Evolutionary conservation across 1,284 basidiomycete genomes (phyloP).

Genomic region (Mycosarcoma mackinlayi): DNA sequence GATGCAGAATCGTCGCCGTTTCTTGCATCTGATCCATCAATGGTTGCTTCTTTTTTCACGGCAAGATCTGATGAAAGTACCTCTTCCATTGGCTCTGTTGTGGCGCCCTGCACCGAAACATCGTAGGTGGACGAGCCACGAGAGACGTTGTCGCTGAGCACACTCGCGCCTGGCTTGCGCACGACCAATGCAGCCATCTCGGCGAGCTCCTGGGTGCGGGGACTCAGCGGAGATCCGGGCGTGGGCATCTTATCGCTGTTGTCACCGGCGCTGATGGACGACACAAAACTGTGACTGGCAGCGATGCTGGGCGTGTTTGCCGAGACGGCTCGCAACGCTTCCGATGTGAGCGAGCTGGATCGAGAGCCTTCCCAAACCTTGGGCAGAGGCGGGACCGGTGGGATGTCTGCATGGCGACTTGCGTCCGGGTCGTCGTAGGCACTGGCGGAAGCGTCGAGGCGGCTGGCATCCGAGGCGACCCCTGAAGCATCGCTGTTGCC

Average conservation of each 20-base stretch:
- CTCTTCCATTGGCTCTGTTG: constrained; percentile 31
- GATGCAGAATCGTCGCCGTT: neutral
- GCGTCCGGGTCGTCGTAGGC: constrained; percentile 28
- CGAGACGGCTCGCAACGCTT: constrained; percentile 27
- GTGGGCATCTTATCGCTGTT: constrained; percentile 32
- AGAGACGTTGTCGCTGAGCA: constrained; percentile 24
- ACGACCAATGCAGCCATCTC: constrained; percentile 41
- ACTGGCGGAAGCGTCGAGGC: constrained; percentile 17
- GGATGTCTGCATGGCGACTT: constrained; percentile 72
- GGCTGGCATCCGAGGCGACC: constrained; percentile 19
- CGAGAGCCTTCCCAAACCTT: constrained; percentile 85
- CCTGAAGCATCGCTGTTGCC: constrained; percentile 41
- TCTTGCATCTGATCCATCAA: neutral
- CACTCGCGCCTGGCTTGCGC: constrained; percentile 22
- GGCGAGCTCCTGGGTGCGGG: constrained; percentile 40
- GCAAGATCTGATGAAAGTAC: constrained; percentile 14
- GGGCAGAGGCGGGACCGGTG: constrained; percentile 94
- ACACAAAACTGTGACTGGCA: constrained; percentile 35
- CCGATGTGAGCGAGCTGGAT: constrained; percentile 71
- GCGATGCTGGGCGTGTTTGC: constrained; percentile 31
- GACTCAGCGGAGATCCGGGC: constrained; percentile 45
- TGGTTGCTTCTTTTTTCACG: neutral
- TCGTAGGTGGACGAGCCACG: constrained; percentile 32
- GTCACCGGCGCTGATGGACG: constrained; percentile 28
- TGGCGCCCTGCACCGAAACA: constrained; percentile 21